These are phyloP conservation scores for Septoria petroselini DNA, from an alignment of 2,329 filamentous ascomycete species.

Conservation along the genomic window DNA sequence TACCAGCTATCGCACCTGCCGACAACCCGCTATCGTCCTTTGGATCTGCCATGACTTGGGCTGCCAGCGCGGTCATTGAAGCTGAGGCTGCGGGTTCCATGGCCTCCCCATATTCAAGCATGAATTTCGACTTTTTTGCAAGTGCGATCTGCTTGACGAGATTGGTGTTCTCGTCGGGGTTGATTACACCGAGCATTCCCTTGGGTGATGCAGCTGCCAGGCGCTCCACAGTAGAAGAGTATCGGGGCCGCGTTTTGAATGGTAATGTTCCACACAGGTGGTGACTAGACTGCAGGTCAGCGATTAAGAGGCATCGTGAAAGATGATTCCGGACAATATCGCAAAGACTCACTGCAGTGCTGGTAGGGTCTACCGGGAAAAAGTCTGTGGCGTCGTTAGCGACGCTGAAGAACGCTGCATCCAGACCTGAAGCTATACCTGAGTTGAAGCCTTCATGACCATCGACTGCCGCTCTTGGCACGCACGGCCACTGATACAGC, in stretches of 20 bases:
- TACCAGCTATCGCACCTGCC: constrained; percentile 45
- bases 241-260: constrained; percentile 63
- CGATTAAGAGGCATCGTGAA: neutral
- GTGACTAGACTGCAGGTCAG: constrained; percentile 10
- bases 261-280: constrained; percentile 35
- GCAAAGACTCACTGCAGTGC: too few relatives aligned
- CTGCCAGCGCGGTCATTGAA: constrained; percentile 27
- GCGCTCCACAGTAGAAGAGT: constrained; percentile 68
- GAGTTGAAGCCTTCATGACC: constrained; percentile 31
- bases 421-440: neutral
- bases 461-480: constrained; percentile 36
- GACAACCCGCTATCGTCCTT: constrained; percentile 31
- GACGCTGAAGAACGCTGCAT: constrained; percentile 14
- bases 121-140: constrained; percentile 31
- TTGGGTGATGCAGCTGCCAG: constrained; percentile 61
- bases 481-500: constrained; percentile 43
- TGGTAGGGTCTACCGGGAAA: neutral
- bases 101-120: constrained; percentile 42
- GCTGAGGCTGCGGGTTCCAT: constrained; percentile 40
- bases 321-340: too few relatives aligned
- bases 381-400: neutral
- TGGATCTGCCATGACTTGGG: constrained; percentile 16
- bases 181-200: constrained; percentile 74
- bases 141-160: constrained; percentile 34
- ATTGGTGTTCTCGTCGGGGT: constrained; percentile 47